phyloP scores from a whole-genome alignment of 306 rosid genomes.

The Rosa rugosa region DNA sequence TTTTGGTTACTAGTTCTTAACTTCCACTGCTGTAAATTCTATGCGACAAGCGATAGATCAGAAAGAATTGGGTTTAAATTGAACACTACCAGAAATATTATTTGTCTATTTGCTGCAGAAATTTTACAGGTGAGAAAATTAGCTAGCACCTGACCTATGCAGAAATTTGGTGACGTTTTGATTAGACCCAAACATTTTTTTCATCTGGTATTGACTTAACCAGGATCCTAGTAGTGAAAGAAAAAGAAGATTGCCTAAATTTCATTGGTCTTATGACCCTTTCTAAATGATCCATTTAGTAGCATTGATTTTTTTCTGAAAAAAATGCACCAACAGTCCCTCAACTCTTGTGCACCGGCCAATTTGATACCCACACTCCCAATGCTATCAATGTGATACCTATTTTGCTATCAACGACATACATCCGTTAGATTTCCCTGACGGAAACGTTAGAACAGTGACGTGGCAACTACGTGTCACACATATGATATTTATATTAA shows the following conservation, averaged over 20 bases:
- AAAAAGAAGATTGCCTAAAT: background rate
- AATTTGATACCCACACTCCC: no score
- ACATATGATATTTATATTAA: no score
- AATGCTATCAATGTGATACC: no score
- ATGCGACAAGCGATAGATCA: background rate
- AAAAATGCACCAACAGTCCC: no score
- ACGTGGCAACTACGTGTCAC: no score
- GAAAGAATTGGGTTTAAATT: background rate
- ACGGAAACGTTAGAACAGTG: no score
- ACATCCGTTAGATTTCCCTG: no score
- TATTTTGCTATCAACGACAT: no score
- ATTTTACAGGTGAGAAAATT: background rate
- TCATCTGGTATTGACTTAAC: background rate
- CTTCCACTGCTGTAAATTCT: background rate
- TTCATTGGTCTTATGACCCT: background rate
- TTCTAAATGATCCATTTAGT: background rate
- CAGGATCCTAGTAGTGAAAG: background rate
- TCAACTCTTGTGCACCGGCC: no score
- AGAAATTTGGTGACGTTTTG: background rate
- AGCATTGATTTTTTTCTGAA: background rate
- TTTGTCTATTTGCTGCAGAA: constrained; percentile 2
- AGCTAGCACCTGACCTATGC: background rate
- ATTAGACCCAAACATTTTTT: background rate
- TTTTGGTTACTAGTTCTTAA: background rate
- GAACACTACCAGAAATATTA: background rate